phyloP scores from a whole-genome alignment of 2,329 filamentous ascomycete species.

The Endoconidiophora laricicola region DNA sequence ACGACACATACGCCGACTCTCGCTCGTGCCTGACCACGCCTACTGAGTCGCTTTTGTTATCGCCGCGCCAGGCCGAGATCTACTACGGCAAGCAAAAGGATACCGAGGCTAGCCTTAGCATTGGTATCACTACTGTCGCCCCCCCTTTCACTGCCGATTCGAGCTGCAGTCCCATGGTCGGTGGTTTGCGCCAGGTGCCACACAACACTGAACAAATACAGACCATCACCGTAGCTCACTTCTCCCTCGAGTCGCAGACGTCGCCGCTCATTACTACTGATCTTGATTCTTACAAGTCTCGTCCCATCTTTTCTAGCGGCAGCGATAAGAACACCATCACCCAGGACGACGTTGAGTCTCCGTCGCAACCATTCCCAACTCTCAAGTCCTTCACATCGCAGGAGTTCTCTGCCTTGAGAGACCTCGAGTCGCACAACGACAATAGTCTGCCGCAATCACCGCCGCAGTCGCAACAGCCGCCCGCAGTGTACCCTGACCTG shows the following conservation, averaged over 20 bases:
- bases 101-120: background rate
- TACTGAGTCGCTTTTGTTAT: conserved; percentile 5
- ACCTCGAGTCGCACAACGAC: background rate
- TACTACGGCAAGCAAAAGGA: conserved; percentile 1
- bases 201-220: conserved; percentile 20
- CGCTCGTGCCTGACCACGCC: conserved; percentile 8
- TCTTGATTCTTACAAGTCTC: conserved; percentile 11
- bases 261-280: conserved; percentile 20
- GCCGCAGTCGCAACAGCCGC: background rate
- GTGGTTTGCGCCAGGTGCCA: conserved; percentile 37
- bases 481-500: conserved; percentile 7
- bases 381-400: background rate
- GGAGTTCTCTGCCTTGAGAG: background rate
- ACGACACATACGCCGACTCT: conserved; percentile 5
- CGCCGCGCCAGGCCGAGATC: conserved; percentile 6
- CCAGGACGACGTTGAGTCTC: conserved; percentile 12
- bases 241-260: conserved; percentile 17
- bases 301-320: conserved; percentile 11
- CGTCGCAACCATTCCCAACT: conserved; percentile 12
- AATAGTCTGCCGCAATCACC: background rate
- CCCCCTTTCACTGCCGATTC: conserved; percentile 20
- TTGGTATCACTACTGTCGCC: conserved; percentile 9
- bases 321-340: conserved; percentile 7
- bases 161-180: conserved; percentile 37
- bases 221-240: conserved; percentile 12